Evolutionary conservation across 805 yeast genomes (phyloP).

Genomic region (Candida piceae): DNA sequence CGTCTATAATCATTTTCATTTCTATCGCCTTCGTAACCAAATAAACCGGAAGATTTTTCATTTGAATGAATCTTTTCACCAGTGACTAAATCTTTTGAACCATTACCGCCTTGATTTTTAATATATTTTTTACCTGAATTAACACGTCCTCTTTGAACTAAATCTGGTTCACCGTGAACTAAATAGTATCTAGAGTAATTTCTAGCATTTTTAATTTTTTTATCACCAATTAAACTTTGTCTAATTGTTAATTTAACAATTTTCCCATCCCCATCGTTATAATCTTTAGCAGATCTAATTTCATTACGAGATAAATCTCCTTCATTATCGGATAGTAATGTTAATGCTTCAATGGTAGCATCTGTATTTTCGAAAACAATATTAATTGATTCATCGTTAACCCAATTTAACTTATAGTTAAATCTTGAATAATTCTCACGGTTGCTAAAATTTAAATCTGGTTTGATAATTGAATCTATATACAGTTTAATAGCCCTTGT

Average conservation of each 20-base stretch:
- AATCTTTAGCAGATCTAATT: constrained; percentile 38
- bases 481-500: constrained; percentile 55
- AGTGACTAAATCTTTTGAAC: constrained; percentile 1
- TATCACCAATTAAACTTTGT: constrained; percentile 48
- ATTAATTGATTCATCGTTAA: constrained; percentile 56
- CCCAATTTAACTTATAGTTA: constrained; percentile 53
- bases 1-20: constrained; percentile 32
- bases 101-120: constrained; percentile 15
- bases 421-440: constrained; percentile 24
- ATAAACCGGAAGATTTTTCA: constrained; percentile 26
- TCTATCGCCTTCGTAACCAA: constrained; percentile 28
- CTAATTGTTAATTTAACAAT: constrained; percentile 38
- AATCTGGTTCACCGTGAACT: constrained; percentile 66
- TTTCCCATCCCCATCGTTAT: constrained; percentile 19
- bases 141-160: constrained; percentile 28
- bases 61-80: not conserved
- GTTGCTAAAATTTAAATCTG: constrained; percentile 25
- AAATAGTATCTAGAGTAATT: constrained; percentile 60
- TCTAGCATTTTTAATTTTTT: constrained; percentile 52
- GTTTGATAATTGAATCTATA: constrained; percentile 41
- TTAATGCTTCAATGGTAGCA: constrained; percentile 19
- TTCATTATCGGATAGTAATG: constrained; percentile 9
- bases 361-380: constrained; percentile 42
- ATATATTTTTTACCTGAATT: too few species aligned
- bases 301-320: constrained; percentile 21